Conservation (phyloP, 2,329 filamentous ascomycete genomes). For the Pseudogymnoascus sp. region DNA sequence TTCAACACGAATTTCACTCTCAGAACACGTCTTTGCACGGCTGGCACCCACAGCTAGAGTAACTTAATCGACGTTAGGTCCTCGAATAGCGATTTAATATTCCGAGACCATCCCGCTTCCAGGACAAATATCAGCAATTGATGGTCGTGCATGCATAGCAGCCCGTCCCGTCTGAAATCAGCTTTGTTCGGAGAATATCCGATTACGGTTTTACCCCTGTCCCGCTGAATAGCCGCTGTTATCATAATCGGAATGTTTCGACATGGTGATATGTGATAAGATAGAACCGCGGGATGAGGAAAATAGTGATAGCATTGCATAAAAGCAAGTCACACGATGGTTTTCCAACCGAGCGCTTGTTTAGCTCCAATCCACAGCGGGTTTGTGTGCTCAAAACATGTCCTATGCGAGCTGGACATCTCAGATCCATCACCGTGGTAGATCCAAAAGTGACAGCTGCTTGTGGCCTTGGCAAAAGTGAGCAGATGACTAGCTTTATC, state of each 20-base stretch:
- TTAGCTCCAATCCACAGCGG: not conserved
- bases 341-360: not conserved
- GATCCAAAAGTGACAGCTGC: not conserved
- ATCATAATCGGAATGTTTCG: not conserved
- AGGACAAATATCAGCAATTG: not conserved
- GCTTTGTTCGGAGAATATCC: not conserved
- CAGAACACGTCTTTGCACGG: not conserved
- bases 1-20: not conserved
- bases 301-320: not conserved
- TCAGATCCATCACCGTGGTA: not conserved
- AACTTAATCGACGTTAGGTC: not conserved
- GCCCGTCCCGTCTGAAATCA: not conserved
- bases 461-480: not conserved
- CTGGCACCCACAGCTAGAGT: not conserved
- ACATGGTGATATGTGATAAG: not conserved
- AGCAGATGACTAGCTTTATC: not conserved
- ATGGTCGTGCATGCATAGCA: not conserved
- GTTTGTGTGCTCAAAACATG: not conserved
- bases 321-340: not conserved
- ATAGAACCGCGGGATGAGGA: not conserved
- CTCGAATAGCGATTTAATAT: not conserved
- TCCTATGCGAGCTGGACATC: not conserved
- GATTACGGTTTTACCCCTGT: not conserved
- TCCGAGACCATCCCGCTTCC: not conserved
- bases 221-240: not conserved